Evolutionary conservation across 31 red algal genomes (phyloP), one percentile per base, ranked within the genome.

Genomic region (Odonthalia washingtoniensis): DNA sequence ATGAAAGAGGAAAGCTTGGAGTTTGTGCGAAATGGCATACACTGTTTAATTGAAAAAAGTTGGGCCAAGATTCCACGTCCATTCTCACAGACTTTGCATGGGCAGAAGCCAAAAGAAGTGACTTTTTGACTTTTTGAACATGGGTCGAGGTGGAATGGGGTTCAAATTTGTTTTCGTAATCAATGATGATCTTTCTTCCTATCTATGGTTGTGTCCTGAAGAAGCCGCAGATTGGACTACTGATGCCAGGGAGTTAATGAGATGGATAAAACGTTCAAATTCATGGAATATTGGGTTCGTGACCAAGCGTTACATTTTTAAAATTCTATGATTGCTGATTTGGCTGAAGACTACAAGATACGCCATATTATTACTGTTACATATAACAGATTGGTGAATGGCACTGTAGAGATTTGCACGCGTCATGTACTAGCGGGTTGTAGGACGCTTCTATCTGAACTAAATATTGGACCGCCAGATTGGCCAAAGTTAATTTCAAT

Each of bases 101-200:
- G 34, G 24, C 43, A 70, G 24, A 85, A 85, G 33, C 84, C 69
- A 9, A 87, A 87, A 31, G 84, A 77, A 36, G 2, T 87, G 63
- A 9, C 84, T 77, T 49, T 77, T 87, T 40, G 84, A 87, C 40
- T 87, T 49, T 36, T 31, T 87, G 2, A 65, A 77, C 35, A 38
- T 87, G 26, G 84, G 72, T 65, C 72, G 53, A 41, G 66, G 72
- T 43, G 41, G 31, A 3, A 40, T 17, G 9, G 84, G 72, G 17
- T 33, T 32, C 1, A 40, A 12, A 26, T 87, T 65, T 30, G 33
- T 68, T 2, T 35, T 87, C 18, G 60, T 87, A 31, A 26, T 87
- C 6, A 87, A 87, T 64, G 84, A 87, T 53, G 81, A 85, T 53
- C 18, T 40, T 17, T 85, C 63, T 68, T 85, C 81, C 2, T 85